Conservation (phyloP, 2,329 filamentous ascomycete genomes). For the Sclerotinia subarctica region DNA sequence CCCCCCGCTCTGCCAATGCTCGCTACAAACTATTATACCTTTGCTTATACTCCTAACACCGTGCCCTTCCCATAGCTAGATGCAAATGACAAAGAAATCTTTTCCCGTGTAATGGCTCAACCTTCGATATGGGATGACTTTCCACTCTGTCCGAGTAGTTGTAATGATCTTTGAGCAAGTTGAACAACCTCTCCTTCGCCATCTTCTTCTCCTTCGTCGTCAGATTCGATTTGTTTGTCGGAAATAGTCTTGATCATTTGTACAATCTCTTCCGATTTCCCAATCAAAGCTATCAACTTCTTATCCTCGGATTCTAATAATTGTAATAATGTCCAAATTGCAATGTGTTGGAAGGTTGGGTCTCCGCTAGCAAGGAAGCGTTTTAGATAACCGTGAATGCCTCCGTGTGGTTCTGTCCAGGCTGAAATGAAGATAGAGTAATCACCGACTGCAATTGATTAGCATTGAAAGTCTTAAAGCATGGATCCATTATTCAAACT, state of each 20-base stretch:
- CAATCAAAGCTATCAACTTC: slow-evolving; percentile 81
- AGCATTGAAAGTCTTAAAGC: slow-evolving; percentile 24
- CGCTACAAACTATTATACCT: slow-evolving; percentile 37
- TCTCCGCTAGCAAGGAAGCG: slow-evolving; percentile 93
- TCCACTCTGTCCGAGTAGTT: slow-evolving; percentile 74
- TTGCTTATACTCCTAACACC: slow-evolving; percentile 39
- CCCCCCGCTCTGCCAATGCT: slow-evolving; percentile 38
- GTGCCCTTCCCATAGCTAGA: slow-evolving; percentile 36
- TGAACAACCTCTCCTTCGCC: slow-evolving; percentile 91
- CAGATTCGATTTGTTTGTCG: slow-evolving; percentile 81
- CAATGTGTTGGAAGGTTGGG: slow-evolving; percentile 97
- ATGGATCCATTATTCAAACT: slow-evolving; percentile 29
- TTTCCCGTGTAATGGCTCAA: slow-evolving; percentile 42
- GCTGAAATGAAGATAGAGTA: slow-evolving; percentile 95
- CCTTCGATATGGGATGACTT: slow-evolving; percentile 79
- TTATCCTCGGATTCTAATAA: slow-evolving; percentile 93
- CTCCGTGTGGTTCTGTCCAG: slow-evolving; percentile 88
- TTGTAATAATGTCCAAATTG: slow-evolving; percentile 95
- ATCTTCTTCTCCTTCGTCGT: slow-evolving; percentile 82
- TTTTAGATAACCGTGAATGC: slow-evolving; percentile 91
- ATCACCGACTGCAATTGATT: slow-evolving; percentile 73
- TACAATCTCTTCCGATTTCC: slow-evolving; percentile 86
- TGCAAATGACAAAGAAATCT: slow-evolving; percentile 38
- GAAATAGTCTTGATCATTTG: slow-evolving; percentile 89
- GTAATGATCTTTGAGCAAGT: slow-evolving; percentile 84